A percentile compares a stretch with the other conserved stretches of the same genome.
Evolutionary conservation across 306 rosid species (phyloP).

Genomic region (Cicer chorassanicum): DNA sequence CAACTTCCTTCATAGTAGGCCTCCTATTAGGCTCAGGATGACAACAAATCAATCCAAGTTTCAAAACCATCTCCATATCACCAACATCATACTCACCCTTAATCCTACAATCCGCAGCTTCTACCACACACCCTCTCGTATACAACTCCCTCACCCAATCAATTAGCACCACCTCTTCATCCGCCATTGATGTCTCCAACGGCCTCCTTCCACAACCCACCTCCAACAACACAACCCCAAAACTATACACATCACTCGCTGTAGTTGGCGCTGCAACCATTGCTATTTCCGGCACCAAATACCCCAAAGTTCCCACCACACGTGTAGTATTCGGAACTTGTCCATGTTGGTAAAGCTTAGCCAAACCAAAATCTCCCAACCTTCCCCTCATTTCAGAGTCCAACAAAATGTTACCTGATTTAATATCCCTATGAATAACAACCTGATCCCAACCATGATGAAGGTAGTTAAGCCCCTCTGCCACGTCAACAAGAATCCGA

Average conservation of each 20-base stretch:
- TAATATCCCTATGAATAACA: constrained; percentile 84
- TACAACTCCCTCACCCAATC: constrained; percentile 89
- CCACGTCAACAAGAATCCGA: constrained; percentile 74
- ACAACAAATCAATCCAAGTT: constrained; percentile 91
- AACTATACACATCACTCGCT: constrained; percentile 82
- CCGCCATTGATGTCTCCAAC: constrained; percentile 59
- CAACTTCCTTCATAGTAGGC: constrained; percentile 85
- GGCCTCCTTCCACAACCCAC: constrained; percentile 89
- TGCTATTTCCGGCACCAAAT: constrained; percentile 86
- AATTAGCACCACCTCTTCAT: constrained; percentile 70
- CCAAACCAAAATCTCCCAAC: constrained; percentile 87
- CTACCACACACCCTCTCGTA: constrained; percentile 48
- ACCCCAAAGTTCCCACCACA: constrained; percentile 89
- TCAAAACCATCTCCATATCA: constrained; percentile 73
- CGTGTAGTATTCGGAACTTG: constrained; percentile 82
- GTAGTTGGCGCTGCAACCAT: constrained; percentile 67
- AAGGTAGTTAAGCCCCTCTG: constrained; percentile 82
- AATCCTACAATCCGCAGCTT: constrained; percentile 69
- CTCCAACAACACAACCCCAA: constrained; percentile 88
- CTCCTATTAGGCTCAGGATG: constrained; percentile 82
- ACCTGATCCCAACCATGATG: constrained; percentile 94
- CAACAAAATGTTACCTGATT: constrained; percentile 78
- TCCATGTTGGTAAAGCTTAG: constrained; percentile 88
- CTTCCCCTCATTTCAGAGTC: constrained; percentile 82
- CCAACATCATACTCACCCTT: constrained; percentile 56